A percentile compares a stretch with the other conserved stretches of the same genome.
These are phyloP conservation scores for Scheffersomyces insectosa DNA, from an alignment of 1,139 yeast species.

Conservation along the genomic window DNA sequence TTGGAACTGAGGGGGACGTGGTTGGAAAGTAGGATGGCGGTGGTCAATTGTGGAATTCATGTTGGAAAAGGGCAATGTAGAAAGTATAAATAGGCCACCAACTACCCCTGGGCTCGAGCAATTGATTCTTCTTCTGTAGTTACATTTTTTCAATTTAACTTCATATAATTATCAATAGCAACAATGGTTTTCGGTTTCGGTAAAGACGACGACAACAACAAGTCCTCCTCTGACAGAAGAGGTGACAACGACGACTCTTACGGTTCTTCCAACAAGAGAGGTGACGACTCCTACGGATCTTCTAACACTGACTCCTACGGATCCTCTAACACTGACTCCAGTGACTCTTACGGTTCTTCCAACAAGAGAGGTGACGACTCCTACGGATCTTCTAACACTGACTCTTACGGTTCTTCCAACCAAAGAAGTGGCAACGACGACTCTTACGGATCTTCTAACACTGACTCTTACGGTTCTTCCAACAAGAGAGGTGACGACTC, in stretches of 20 bases:
- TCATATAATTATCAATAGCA: background rate
- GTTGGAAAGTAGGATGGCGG: background rate
- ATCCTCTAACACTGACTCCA: constrained; percentile 5
- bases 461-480: constrained; percentile 12
- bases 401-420: constrained; percentile 6
- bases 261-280: constrained; percentile 10
- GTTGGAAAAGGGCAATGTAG: too few species aligned
- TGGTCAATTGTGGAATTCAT: too few species aligned
- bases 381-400: constrained; percentile 14
- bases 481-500: constrained; percentile 7
- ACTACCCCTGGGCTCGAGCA: too few species aligned
- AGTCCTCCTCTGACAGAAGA: constrained; percentile 5
- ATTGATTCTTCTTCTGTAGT: background rate
- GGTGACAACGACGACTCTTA: constrained; percentile 8
- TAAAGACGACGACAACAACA: constrained; percentile 14
- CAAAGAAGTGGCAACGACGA: too few species aligned
- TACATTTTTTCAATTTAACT: background rate
- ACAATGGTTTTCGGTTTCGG: constrained; percentile 22
- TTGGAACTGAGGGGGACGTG: background rate
- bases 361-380: constrained; percentile 10
- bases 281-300: constrained; percentile 14
- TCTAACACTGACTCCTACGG: constrained; percentile 11
- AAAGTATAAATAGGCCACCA: too few species aligned
- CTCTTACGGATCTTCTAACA: constrained; percentile 8
- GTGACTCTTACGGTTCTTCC: constrained; percentile 13